Conservation (phyloP, 805 yeast species). For the Metschnikowia peoriensis region DNA sequence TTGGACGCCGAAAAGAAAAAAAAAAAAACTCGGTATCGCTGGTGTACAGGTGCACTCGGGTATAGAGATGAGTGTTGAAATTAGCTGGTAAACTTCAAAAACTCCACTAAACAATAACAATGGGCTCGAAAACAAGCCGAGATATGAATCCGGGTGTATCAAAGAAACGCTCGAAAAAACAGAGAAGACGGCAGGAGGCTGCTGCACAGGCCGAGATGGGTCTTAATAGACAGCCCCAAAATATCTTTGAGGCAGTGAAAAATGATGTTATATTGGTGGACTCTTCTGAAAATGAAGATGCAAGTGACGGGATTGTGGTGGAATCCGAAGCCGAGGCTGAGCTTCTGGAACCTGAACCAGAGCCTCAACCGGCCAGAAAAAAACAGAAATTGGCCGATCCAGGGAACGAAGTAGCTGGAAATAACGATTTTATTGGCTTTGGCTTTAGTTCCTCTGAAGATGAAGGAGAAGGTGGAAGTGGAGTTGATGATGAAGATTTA, state of each 20-base stretch:
- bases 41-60: not conserved
- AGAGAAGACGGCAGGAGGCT: not conserved
- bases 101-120: not conserved
- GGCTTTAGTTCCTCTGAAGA: conserved; percentile 49
- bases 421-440: conserved; percentile 56
- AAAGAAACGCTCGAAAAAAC: not conserved
- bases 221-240: not conserved
- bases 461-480: conserved; percentile 18
- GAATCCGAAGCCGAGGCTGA: conserved; percentile 20
- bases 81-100: not conserved
- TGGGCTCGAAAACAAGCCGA: not conserved
- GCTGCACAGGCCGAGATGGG: not conserved
- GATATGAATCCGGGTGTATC: not conserved
- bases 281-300: conserved; percentile 23
- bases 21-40: not conserved
- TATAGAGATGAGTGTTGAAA: not conserved
- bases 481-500: conserved; percentile 22
- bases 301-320: conserved; percentile 20
- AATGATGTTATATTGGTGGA: conserved; percentile 32
- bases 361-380: conserved; percentile 8
- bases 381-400: conserved; percentile 12
- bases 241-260: not conserved
- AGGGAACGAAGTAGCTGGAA: conserved; percentile 40
- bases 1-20: too few species aligned
- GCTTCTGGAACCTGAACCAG: not conserved